These are phyloP conservation scores for Neurospora sp. DNA, from an alignment of 2,329 filamentous ascomycete species.

Conservation along the genomic window DNA sequence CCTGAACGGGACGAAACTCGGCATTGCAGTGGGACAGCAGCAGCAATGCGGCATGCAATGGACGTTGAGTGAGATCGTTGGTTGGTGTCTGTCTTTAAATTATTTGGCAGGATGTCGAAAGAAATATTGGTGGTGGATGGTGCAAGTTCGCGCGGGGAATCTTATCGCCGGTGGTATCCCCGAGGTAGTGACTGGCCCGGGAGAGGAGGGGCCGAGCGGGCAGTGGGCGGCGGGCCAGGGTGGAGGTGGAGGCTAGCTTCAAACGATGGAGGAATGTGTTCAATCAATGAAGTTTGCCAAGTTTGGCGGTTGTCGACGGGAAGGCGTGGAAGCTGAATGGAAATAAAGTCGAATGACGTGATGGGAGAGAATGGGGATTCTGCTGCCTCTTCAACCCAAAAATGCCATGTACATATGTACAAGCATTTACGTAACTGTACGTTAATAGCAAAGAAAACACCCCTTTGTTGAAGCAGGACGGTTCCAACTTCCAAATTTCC, in stretches of 20 bases:
- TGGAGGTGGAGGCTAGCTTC: neutral
- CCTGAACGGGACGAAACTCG: neutral
- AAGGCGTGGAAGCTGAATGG: neutral
- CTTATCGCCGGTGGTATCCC: neutral
- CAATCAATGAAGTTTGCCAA: neutral
- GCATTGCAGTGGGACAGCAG: neutral
- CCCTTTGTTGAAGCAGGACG: neutral
- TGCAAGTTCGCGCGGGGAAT: neutral
- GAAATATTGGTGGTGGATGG: neutral
- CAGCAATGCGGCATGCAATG: neutral
- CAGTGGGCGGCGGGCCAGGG: neutral
- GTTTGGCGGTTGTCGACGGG: neutral
- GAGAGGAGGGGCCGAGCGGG: neutral
- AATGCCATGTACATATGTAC: neutral
- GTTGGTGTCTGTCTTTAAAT: neutral
- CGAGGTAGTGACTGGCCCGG: neutral
- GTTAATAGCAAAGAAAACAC: neutral
- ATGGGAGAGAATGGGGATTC: neutral
- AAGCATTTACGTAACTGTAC: neutral
- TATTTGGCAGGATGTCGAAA: neutral
- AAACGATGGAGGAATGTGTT: neutral
- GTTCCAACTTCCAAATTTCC: neutral
- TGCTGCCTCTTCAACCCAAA: neutral
- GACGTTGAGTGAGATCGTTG: neutral
- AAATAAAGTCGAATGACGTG: neutral